Evolutionary conservation across 345 rosid genomes (phyloP).

Genomic region (Rhizophora apiculata): DNA sequence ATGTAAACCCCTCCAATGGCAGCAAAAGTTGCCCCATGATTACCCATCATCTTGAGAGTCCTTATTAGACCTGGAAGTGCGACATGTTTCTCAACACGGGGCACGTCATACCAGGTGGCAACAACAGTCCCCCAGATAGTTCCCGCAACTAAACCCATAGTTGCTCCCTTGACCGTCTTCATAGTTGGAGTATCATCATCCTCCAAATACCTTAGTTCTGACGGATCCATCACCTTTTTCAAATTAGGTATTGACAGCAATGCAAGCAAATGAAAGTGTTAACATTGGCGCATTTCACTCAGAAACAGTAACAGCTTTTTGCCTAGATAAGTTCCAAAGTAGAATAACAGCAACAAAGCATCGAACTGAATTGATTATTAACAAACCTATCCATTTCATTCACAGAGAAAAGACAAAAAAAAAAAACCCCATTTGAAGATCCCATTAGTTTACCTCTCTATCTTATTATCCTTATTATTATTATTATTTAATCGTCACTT

Average conservation of each 20-base stretch:
- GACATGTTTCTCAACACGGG: conserved; percentile 92
- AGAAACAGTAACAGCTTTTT: too few species aligned
- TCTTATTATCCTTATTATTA: too few species aligned
- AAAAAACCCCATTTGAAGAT: too few species aligned
- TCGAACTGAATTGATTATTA: too few species aligned
- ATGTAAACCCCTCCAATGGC: conserved; percentile 96
- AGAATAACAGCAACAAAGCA: too few species aligned
- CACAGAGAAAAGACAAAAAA: too few species aligned
- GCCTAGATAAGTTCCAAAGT: too few species aligned
- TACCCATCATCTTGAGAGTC: conserved; percentile 97
- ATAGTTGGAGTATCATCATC: conserved; percentile 64
- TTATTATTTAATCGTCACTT: too few species aligned
- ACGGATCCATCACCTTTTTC: conserved; percentile 56
- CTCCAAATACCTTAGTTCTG: conserved; percentile 81
- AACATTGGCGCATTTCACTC: too few species aligned
- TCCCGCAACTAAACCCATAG: conserved; percentile 75
- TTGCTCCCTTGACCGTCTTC: conserved; percentile 87
- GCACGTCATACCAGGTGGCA: conserved; percentile 93
- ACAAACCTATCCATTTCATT: too few species aligned
- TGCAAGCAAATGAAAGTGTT: background rate
- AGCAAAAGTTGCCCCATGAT: conserved; percentile 79
- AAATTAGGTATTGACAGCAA: conserved; percentile 14
- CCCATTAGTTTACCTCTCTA: too few species aligned
- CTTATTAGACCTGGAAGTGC: conserved; percentile 91
- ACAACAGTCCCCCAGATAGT: conserved; percentile 84